phyloP scores from a whole-genome alignment of 2,329 filamentous ascomycete species.

The Aspergillus neotritici region DNA sequence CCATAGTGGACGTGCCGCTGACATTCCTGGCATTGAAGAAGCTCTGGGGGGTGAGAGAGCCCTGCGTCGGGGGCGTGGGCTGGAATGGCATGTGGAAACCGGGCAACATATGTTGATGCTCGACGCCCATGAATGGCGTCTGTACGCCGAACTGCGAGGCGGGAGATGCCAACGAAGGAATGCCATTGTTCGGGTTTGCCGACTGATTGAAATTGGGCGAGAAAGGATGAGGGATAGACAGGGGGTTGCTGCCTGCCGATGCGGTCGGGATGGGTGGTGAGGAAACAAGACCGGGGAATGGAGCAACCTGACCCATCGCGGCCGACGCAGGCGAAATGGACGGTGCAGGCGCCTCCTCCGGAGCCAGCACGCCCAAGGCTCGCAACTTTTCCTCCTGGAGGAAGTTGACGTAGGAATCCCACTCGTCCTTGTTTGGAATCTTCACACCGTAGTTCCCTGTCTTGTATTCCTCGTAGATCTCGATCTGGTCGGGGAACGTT shows the following conservation, averaged over 20 bases:
- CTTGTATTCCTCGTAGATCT: conserved; percentile 32
- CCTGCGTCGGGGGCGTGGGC: conserved; percentile 51
- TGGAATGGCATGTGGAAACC: conserved; percentile 64
- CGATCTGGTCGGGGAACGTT: conserved; percentile 38
- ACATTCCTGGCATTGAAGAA: conserved; percentile 39
- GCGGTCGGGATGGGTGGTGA: conserved; percentile 77
- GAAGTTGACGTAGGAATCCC: conserved; percentile 74
- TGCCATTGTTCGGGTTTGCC: conserved; percentile 57
- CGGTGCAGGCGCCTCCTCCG: conserved; percentile 63
- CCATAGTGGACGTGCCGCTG: conserved; percentile 55
- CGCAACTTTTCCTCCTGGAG: conserved; percentile 87
- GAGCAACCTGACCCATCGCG: conserved; percentile 62
- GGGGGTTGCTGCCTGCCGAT: conserved; percentile 68
- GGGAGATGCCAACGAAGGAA: conserved; percentile 65
- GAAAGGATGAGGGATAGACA: conserved; percentile 57
- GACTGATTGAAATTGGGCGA: conserved; percentile 56
- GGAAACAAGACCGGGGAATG: conserved; percentile 69
- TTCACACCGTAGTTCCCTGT: conserved; percentile 31
- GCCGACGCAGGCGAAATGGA: conserved; percentile 63
- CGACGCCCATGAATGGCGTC: conserved; percentile 54
- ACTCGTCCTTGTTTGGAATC: conserved; percentile 49
- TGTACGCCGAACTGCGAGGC: conserved; percentile 58
- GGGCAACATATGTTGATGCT: conserved; percentile 51
- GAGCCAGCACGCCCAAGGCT: conserved; percentile 79
- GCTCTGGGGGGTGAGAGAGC: conserved; percentile 36